Evolutionary conservation across 805 yeast genomes (phyloP), one percentile per base, ranked within the genome.

Genomic region (Metschnikowia kofuensis): DNA sequence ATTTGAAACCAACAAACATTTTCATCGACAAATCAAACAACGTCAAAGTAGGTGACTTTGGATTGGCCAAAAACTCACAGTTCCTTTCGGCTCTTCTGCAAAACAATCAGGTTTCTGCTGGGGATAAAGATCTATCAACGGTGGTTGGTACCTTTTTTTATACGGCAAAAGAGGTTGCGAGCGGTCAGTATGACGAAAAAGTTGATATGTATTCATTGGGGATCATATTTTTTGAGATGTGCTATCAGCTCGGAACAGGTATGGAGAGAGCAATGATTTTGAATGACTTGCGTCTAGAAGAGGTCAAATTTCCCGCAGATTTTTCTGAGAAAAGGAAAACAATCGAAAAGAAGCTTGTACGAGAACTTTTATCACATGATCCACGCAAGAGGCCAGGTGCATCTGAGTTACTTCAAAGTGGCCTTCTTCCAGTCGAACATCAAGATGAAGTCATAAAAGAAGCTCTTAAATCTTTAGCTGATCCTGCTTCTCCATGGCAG

Each of bases 131-230:
- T 56, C 68, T 92, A 50, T 91, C 98, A 0, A 86, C 96, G 0
- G 91, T 90, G 29, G 89, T 94, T 27, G 99, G 99, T 6, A 94
- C 99, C 0, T 84, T 96, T 0, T 77, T 92, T 31, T 94, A 94
- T 62, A 94, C 92, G 40, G 99, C 99, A 0, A 80, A 82, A 14
- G 99, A 94, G 63, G 92, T 92, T 0, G 72, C 87, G 7, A 74
- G 78, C 14, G 94, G 94, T 0, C 72, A 78, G n/a, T 94, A 94
- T 64, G 85, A 92, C 62, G 96, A 88, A 54, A 94, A 94, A 57
- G 96, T 94, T 35, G 99, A 94, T 64, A 85, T 94, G 87, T 94
- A 90, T 64, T 90, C 99, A 0, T 69, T 94, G 37, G 99, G 99
- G 3, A 82, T 94, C 34, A 94, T 94, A 1, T 89, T 94, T 62